Base-by-base conservation (phyloP, 108 stramenopile species). In the Skeletonema menzelii region DNA sequence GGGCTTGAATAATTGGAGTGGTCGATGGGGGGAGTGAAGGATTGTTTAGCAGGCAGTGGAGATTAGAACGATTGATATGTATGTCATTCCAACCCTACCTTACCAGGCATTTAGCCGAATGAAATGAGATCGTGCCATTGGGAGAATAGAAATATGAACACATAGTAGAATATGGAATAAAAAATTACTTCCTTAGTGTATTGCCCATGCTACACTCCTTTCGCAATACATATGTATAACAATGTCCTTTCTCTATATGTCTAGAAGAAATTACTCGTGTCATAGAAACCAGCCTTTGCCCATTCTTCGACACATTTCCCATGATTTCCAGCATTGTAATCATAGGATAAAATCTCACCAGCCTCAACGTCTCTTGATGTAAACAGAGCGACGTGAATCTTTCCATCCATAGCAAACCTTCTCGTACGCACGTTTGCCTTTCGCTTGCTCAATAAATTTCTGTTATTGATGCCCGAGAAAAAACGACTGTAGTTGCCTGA, bases 281-380 rank as follows among this genome's bases (percentile, higher is more conserved):
- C 84, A 70, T 85, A 85, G 55, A 85, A 85, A 15, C 84, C 84
- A 27, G 65, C 46, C 55, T 77, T 65, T 32, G 67, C 56, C 80
- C 69, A 77, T 37, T 81, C 53, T 37, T 76, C 80, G 3, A 71
- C 59, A 27, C 61, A 59, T 66, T 82, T 73, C 11, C 76, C 79
- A 22, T 78, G 56, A n/a, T 72, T 63, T 24, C 84, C 84, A 19
- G 80, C 80, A 58, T 85, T 85, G 59, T 85, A 85, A 65, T 85
- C 84, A 61, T 85, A 85, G 17, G 73, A 59, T 1, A 85, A 68
- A 59, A 73, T 78, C 62, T 82, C 84, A 27, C 84, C 84, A 13
- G 71, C 59, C n/a, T 76, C 71, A 24, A 85, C 56, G 30, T 69
- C 70, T 31, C 68, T 73, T 6, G 72, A 77, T 12, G 84, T 73